Conservation (phyloP, 75 land plant species). For the Sequoia sempervirens region DNA sequence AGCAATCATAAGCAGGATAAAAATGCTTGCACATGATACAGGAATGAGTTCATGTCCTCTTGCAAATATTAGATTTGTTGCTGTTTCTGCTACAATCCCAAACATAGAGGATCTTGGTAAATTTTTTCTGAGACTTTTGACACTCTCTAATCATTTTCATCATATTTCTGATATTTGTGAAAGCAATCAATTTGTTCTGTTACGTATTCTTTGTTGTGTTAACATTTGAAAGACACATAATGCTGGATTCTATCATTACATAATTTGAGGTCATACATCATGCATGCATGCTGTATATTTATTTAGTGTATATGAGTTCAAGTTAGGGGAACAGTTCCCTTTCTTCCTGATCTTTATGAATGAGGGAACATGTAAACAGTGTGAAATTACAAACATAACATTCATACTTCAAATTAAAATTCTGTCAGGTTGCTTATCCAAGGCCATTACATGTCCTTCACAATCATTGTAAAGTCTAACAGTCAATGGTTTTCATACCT, state of each 20-base stretch:
- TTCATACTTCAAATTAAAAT: too few relatives aligned
- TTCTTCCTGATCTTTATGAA: neutral
- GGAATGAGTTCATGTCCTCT: conserved; percentile 64
- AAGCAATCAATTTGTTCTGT: neutral
- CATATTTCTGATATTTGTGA: neutral
- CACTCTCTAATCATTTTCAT: neutral
- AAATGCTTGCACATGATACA: conserved; percentile 73
- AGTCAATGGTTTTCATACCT: too few relatives aligned
- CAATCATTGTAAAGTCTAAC: too few relatives aligned
- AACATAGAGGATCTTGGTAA: conserved; percentile 91
- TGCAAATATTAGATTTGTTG: conserved; percentile 73
- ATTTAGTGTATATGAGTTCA: neutral
- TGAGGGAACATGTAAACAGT: neutral
- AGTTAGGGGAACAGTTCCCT: neutral
- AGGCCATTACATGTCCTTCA: too few relatives aligned
- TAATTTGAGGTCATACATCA: neutral
- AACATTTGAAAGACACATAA: neutral
- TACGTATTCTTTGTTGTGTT: neutral
- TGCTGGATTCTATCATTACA: neutral
- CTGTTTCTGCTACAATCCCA: conserved; percentile 96
- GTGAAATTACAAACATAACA: neutral
- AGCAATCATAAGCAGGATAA: conserved; percentile 87
- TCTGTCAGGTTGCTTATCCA: too few relatives aligned
- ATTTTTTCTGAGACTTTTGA: neutral
- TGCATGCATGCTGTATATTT: neutral